Evolutionary conservation across 2,329 filamentous ascomycete species (phyloP).

Genomic region (Massarina eburnea): DNA sequence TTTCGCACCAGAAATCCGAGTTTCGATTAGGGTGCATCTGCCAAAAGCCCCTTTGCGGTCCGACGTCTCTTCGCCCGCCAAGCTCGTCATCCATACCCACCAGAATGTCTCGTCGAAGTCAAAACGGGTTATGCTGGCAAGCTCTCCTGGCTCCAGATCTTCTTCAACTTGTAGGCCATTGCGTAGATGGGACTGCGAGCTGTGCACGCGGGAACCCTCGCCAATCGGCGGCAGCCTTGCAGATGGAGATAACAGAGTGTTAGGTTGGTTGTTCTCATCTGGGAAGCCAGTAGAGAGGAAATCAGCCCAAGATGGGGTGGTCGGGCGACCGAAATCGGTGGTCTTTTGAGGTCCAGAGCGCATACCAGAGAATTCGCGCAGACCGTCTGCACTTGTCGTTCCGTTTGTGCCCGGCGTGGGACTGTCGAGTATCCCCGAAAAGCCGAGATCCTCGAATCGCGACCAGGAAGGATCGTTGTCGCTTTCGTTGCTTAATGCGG

Average conservation of each 20-base stretch:
- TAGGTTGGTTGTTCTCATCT: conserved; percentile 69
- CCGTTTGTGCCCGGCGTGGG: conserved; percentile 48
- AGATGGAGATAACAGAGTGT: conserved; percentile 78
- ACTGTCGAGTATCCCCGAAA: conserved; percentile 73
- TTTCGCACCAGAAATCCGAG: conserved; percentile 73
- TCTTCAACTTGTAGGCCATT: conserved; percentile 70
- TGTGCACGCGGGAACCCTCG: conserved; percentile 67
- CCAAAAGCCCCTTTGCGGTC: conserved; percentile 91
- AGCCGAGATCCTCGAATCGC: conserved; percentile 92
- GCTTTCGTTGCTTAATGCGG: conserved; percentile 10
- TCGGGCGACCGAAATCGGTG: conserved; percentile 75
- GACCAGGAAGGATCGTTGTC: conserved; percentile 85
- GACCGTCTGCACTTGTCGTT: conserved; percentile 17
- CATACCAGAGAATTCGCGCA: conserved; percentile 76
- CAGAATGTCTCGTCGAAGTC: conserved; percentile 95
- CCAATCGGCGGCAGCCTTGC: conserved; percentile 91
- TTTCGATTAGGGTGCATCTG: conserved; percentile 89
- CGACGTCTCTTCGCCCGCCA: conserved; percentile 84
- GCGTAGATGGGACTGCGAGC: conserved; percentile 75
- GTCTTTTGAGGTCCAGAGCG: conserved; percentile 65
- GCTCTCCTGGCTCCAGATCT: conserved; percentile 82
- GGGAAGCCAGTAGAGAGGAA: conserved; percentile 93
- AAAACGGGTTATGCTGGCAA: conserved; percentile 85
- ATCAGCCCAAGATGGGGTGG: conserved; percentile 97
- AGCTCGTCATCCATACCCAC: conserved; percentile 99